Evolutionary conservation across 768 basidiomycete species (phyloP).

Genomic region (Suillus subaureus): DNA sequence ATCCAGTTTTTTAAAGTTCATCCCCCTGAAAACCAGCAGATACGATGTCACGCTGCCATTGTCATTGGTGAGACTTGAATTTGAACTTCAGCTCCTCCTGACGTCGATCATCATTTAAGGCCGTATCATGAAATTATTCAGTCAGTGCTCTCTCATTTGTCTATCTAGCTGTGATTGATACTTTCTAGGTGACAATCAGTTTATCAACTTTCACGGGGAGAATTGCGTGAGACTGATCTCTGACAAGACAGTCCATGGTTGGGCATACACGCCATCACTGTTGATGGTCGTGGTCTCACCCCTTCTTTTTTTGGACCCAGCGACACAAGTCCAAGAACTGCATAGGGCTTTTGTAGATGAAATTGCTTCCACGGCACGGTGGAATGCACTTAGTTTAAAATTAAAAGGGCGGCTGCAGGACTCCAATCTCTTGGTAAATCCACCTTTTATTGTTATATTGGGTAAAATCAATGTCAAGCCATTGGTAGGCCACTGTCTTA

Average conservation of each 20-base stretch:
- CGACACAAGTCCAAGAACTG: background rate
- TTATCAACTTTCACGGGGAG: background rate
- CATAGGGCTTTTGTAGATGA: background rate
- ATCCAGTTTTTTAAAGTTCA: background rate
- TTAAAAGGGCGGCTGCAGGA: background rate
- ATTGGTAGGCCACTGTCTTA: background rate
- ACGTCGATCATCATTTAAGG: background rate
- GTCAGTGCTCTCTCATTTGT: background rate
- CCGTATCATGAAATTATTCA: background rate
- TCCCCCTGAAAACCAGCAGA: background rate
- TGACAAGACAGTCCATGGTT: background rate
- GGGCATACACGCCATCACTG: background rate
- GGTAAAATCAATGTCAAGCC: background rate
- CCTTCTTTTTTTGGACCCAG: background rate
- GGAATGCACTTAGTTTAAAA: background rate
- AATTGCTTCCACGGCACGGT: background rate
- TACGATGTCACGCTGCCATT: background rate
- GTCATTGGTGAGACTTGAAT: background rate
- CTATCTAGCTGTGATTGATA: background rate
- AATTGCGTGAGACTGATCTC: background rate
- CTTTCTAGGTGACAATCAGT: background rate
- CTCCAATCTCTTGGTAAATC: background rate
- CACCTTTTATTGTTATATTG: background rate
- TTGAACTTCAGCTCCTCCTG: background rate
- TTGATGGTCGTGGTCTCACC: background rate